Percentiles rank a stretch among this genome's conserved stretches.
These are phyloP conservation scores for Teratosphaeria gauchensis DNA, from an alignment of 2,329 filamentous ascomycete species.

Conservation along the genomic window DNA sequence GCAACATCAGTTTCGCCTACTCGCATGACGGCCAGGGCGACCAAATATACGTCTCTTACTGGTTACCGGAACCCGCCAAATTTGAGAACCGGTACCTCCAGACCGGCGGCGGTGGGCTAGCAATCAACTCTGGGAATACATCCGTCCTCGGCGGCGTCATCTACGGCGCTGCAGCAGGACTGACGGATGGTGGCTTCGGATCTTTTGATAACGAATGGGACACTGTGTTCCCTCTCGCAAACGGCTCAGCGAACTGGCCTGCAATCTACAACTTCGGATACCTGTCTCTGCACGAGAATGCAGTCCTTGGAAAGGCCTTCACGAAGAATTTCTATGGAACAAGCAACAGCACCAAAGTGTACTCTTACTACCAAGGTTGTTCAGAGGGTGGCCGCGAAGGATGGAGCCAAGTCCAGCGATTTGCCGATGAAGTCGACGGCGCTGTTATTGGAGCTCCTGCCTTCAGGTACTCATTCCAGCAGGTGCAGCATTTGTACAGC, in stretches of 20 bases:
- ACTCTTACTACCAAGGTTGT: conserved; percentile 46
- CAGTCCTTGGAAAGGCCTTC: conserved; percentile 37
- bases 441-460: conserved; percentile 39
- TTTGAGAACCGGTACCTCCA: conserved; percentile 40
- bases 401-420: conserved; percentile 43
- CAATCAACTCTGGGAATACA: conserved; percentile 31
- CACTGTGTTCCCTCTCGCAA: conserved; percentile 23
- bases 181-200: conserved; percentile 44
- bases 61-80: conserved; percentile 33
- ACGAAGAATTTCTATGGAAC: conserved; percentile 30
- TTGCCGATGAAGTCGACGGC: conserved; percentile 40
- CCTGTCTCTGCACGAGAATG: conserved; percentile 44
- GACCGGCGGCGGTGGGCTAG: conserved; percentile 38
- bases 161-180: conserved; percentile 39
- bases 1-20: conserved; percentile 38
- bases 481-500: conserved; percentile 35
- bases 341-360: conserved; percentile 29
- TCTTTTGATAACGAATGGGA: conserved; percentile 31
- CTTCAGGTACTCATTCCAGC: conserved; percentile 38
- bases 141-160: conserved; percentile 33
- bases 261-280: conserved; percentile 42
- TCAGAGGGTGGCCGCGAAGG: conserved; percentile 45
- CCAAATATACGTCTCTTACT: conserved; percentile 30
- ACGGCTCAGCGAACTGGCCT: conserved; percentile 45
- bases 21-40: conserved; percentile 32